A percentile compares a stretch with the other conserved stretches of the same genome.
phyloP scores from a whole-genome alignment of 1,139 yeast species.

The Yamadazyma trypodendri region DNA sequence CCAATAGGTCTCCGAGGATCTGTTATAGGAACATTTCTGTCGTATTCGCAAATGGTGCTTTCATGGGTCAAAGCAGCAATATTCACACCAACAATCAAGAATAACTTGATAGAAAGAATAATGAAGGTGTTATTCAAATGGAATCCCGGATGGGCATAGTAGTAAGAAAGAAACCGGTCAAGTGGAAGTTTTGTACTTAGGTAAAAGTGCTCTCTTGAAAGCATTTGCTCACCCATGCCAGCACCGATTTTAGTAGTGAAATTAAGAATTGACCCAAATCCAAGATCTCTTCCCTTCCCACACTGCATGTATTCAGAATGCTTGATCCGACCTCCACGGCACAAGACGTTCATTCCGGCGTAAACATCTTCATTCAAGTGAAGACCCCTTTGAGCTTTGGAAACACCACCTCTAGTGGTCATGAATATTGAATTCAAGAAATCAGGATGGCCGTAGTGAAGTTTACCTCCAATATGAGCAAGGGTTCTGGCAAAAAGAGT shows the following conservation, averaged over 20 bases:
- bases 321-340: constrained; percentile 54
- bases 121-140: constrained; percentile 54
- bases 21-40: constrained; percentile 45
- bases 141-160: constrained; percentile 58
- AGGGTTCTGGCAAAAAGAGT: constrained; percentile 55
- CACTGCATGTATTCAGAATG: constrained; percentile 59
- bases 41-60: constrained; percentile 46
- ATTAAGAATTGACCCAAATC: constrained; percentile 53
- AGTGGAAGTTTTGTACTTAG: constrained; percentile 49
- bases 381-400: constrained; percentile 54
- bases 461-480: constrained; percentile 55
- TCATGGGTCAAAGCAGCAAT: constrained; percentile 48
- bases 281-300: constrained; percentile 57
- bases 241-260: constrained; percentile 58
- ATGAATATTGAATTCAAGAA: constrained; percentile 49
- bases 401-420: constrained; percentile 57
- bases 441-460: constrained; percentile 60
- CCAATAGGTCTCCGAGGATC: constrained; percentile 46
- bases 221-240: constrained; percentile 59
- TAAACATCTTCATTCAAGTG: constrained; percentile 57
- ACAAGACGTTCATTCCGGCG: constrained; percentile 54
- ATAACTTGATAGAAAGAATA: constrained; percentile 46
- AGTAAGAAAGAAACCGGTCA: constrained; percentile 52
- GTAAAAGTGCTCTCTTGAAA: constrained; percentile 53
- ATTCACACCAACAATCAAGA: constrained; percentile 45